phyloP scores from a whole-genome alignment of 2,329 filamentous ascomycete genomes.

The Aspergillus piperis region DNA sequence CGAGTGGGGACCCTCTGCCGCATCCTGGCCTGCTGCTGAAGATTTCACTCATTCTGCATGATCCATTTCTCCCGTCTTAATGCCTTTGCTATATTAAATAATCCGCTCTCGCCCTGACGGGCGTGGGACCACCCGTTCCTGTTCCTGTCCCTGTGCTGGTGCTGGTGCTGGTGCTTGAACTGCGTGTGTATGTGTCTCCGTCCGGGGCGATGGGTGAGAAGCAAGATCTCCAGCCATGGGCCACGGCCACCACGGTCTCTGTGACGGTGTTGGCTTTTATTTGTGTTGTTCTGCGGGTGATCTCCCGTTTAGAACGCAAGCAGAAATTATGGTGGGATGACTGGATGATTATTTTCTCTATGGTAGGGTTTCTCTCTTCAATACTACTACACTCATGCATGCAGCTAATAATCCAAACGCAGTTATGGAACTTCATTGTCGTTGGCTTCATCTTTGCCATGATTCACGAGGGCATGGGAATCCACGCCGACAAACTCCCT shows the following conservation, averaged over 20 bases:
- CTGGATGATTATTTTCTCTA: conserved; percentile 52
- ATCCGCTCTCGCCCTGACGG: no score
- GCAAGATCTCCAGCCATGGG: conserved; percentile 48
- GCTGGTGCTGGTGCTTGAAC: not conserved
- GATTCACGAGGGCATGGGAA: conserved; percentile 50
- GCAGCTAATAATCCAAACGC: not conserved
- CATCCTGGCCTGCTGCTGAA: no score
- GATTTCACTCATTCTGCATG: no score
- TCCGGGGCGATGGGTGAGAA: not conserved
- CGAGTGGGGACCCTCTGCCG: no score
- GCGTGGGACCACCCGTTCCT: not conserved
- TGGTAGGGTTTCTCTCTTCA: conserved; percentile 37
- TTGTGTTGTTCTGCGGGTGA: conserved; percentile 44
- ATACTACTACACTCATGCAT: not conserved
- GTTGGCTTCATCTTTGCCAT: conserved; percentile 54
- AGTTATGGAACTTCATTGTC: conserved; percentile 35
- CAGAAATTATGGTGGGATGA: conserved; percentile 56
- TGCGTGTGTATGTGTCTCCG: not conserved
- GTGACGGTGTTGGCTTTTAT: conserved; percentile 47
- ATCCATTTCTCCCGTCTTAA: no score
- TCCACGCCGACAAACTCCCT: conserved; percentile 47
- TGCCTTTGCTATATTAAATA: not conserved
- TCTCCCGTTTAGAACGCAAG: conserved; percentile 46
- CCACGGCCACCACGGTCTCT: conserved; percentile 41
- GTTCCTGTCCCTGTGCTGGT: not conserved